Base-by-base conservation (phyloP, 169 alveolate genomes). In the Amoebophrya sp. region DNA sequence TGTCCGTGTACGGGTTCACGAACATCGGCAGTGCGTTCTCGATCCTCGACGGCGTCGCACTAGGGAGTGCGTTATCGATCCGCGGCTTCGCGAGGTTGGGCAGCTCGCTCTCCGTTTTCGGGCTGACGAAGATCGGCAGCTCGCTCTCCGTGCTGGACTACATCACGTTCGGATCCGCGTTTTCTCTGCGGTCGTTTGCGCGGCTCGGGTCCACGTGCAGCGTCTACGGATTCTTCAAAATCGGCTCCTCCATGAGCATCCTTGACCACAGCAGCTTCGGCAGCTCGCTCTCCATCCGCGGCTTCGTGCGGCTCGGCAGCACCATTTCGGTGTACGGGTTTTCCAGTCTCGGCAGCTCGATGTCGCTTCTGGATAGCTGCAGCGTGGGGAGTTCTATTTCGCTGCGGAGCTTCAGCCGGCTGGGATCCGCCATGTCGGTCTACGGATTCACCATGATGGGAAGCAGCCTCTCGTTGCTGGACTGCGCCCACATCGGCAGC, bases 391-490 rank as follows among this genome's bases (percentile, higher is more conserved):
- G 92, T 70, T 29, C 89, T 88, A 48, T 40, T 40, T 89, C 90
- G 40, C 39, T 42, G 43, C 88, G 91, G 69, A 89, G 92, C 69
- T 91, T 91, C 87, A 45, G 90, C 90, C 40, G 88, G 29, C 13
- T 39, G 31, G 93, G 92, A 41, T 67, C 89, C 58, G 0, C 88
- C 31, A 29, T 43, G 92, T 58, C 89, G n/a, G 69, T 48, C 42
- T 90, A 45, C 42, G 91, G 92, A 89, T 70, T 92, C 89, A 92
- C 93, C n/a, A 40, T 90, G 31, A 18, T 41, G 34, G 92, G 92
- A 7, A 40, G 29, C 50, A 23, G 26, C 1, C 58, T 89, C 88
- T 31, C 45, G 10, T 89, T n/a, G 88, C 41, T 88, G 50, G 93
- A 92, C 41, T 38, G 23, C 78, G 23, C 48, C 48, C 91, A 89